Base-by-base conservation (phyloP, 805 yeast genomes). In the Cephaloascus fragrans region DNA sequence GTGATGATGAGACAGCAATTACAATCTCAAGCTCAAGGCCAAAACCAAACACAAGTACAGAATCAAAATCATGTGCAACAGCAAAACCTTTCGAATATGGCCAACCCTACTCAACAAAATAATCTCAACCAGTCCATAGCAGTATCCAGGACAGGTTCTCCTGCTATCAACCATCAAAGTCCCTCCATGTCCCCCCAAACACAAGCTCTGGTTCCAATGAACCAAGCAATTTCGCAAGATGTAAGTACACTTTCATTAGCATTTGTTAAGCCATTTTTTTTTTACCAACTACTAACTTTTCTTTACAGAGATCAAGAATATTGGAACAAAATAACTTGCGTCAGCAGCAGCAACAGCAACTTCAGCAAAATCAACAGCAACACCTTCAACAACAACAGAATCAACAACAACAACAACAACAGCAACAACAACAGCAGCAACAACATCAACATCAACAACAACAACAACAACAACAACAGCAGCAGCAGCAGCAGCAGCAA, bases 1-100 rank as follows among this genome's bases (percentile, higher is more conserved):
- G 52, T 63, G 26, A 69, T 66, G 45, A 59, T 75, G 63, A 58
- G 62, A 34, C 59, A 62, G 38, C 68, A 64, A 47, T 53, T 68
- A 38, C 44, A 37, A 33, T 43, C 43, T 14, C 43, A 43, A 19
- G 42, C 47, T 12, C 44, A 43, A 36, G 17, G 35, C 26, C 45
- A 19, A 39, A 40, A 16, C 19, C 44, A 29, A 35, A 34, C 26
- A 36, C 34, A 18, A 23, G 29, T 15, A 26, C 39, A 5, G 36
- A 32, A 36, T 33, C 39, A 23, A 35, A 29, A n/a, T 37, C 32
- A 26, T 34, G 36, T 20, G 32, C 38, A 26, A 34, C 16, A 31
- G 38, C 35, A 29, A 42, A 32, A 28, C 43, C 39, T 36, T 2
- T 35, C 39, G 19, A 18, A 23, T 2, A 29, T 19, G 17, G 37